Evolutionary conservation across 2,329 filamentous ascomycete species (phyloP).

Genomic region (Scedosporium apiospermum): DNA sequence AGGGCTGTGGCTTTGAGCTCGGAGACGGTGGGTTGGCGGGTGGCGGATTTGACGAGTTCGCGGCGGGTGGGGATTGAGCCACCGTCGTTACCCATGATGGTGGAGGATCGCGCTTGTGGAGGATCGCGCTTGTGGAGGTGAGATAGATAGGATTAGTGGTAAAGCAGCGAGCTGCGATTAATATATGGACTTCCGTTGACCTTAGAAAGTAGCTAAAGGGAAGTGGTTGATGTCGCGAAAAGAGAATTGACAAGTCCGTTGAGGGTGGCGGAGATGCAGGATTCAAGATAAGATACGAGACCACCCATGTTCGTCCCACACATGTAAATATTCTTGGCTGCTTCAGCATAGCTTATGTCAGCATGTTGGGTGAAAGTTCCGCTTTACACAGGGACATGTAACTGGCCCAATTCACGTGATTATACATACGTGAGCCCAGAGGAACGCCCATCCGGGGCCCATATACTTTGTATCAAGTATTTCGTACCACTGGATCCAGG

Average conservation of each 20-base stretch:
- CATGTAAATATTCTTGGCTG: too few species aligned
- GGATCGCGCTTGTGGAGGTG: not conserved
- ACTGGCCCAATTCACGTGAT: too few species aligned
- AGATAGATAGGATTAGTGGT: not conserved
- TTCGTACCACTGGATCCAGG: not conserved
- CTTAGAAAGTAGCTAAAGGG: not conserved
- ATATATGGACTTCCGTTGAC: not conserved
- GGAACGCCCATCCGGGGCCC: not conserved
- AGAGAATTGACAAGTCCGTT: too few species aligned
- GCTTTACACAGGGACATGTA: too few species aligned
- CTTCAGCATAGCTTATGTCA: not conserved
- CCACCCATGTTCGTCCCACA: too few species aligned
- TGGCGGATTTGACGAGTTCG: constrained; percentile 91
- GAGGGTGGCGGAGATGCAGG: not conserved
- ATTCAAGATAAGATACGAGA: not conserved
- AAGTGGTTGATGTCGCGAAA: too few species aligned
- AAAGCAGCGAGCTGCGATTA: not conserved
- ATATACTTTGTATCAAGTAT: not conserved
- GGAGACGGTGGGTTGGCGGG: constrained; percentile 68
- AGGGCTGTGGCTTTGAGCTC: constrained; percentile 82
- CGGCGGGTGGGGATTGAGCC: constrained; percentile 92
- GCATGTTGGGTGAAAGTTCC: not conserved
- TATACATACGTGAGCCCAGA: too few species aligned
- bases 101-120: not conserved
- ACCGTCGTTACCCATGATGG: constrained; percentile 90